Conservation (phyloP, 169 alveolate genomes). For the Eimeria sp. region DNA sequence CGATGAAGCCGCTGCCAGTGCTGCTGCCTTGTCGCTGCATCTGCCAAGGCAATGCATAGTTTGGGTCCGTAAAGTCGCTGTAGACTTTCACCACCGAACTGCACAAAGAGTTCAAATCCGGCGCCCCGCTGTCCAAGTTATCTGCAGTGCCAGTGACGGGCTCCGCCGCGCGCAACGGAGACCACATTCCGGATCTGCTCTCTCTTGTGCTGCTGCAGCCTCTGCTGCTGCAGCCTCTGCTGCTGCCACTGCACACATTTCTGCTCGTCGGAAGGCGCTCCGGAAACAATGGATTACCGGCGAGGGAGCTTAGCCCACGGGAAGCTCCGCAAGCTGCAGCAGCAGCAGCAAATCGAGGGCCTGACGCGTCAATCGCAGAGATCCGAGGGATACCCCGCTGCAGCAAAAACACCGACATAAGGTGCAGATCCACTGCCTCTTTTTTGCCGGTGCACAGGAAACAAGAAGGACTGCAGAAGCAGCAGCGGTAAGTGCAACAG, state of each 20-base stretch:
- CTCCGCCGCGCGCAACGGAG: not conserved
- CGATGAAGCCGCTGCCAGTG: slow-evolving; percentile 87
- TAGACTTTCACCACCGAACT: slow-evolving; percentile 90
- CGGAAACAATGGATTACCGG: not conserved
- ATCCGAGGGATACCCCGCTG: not conserved
- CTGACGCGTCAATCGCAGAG: slow-evolving; percentile 14
- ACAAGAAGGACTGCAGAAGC: not conserved
- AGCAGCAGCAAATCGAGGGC: slow-evolving; percentile 19
- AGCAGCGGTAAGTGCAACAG: not conserved
- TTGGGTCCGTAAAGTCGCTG: slow-evolving; percentile 92
- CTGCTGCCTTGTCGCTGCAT: slow-evolving; percentile 89
- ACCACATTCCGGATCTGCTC: not conserved
- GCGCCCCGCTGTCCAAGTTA: not conserved
- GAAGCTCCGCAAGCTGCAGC: not conserved
- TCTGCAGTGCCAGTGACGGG: not conserved
- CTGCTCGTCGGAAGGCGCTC: not conserved
- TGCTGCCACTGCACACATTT: not conserved
- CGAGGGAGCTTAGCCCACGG: not conserved
- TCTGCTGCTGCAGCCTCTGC: not conserved
- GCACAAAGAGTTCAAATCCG: slow-evolving; percentile 38
- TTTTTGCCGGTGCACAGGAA: not conserved
- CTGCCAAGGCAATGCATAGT: slow-evolving; percentile 91
- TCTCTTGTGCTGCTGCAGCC: not conserved
- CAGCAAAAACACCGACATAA: not conserved
- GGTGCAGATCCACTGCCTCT: no score